A percentile compares a stretch with the other conserved stretches of the same genome.
These are phyloP conservation scores for Conidiobolus incongruus DNA, from an alignment of 371 early-diverging fungal genomes.

Conservation along the genomic window DNA sequence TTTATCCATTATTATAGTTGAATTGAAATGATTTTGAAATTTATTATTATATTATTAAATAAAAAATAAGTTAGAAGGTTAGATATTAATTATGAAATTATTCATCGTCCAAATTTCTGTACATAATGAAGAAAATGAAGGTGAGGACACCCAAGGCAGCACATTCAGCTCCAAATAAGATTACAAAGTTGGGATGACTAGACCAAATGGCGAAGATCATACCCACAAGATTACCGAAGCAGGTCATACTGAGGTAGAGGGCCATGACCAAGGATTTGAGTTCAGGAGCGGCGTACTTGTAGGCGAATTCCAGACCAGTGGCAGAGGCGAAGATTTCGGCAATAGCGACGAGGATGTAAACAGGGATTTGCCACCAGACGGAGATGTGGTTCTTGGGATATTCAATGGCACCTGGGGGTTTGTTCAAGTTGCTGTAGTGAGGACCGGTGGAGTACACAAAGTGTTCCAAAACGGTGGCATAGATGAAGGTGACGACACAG, in stretches of 20 bases:
- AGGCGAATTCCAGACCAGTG: conserved; percentile 58
- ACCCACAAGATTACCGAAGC: conserved; percentile 31
- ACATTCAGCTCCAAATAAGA: conserved; percentile 36
- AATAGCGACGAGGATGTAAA: conserved; percentile 30
- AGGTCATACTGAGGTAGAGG: conserved; percentile 39
- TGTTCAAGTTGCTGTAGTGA: too few relatives aligned
- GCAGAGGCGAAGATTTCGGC: conserved; percentile 34
- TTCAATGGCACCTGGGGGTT: too few relatives aligned
- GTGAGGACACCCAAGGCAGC: conserved; percentile 15
- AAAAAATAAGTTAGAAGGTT: too few relatives aligned
- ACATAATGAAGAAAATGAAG: conserved; percentile 12
- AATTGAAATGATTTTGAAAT: too few relatives aligned
- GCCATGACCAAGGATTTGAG: conserved; percentile 58
- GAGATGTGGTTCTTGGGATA: too few relatives aligned
- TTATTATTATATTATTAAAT: too few relatives aligned
- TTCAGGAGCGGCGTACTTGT: conserved; percentile 39
- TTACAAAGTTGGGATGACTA: conserved; percentile 36
- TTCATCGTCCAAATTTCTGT: conserved; percentile 9
- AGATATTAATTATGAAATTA: neutral
- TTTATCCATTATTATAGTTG: too few relatives aligned
- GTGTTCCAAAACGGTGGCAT: conserved; percentile 44
- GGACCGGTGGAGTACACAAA: conserved; percentile 32
- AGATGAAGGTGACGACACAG: conserved; percentile 36
- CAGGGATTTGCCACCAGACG: too few relatives aligned
- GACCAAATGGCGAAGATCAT: conserved; percentile 40